Percentiles rank a stretch among this genome's conserved stretches.
Conservation (phyloP, 345 rosid genomes). For the Linum trigynum region DNA sequence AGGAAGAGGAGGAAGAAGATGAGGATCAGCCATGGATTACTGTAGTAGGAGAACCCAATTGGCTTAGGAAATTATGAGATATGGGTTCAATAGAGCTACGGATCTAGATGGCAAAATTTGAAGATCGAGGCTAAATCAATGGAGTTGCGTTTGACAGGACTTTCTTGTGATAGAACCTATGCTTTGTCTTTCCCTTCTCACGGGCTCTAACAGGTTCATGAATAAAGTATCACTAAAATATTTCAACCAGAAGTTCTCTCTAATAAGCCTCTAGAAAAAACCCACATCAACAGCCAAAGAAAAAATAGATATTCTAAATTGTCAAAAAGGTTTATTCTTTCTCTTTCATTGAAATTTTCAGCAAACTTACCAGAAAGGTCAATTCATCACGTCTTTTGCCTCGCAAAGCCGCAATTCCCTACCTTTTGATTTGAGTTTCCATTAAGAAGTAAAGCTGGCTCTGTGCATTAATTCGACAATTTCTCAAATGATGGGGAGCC, state of each 20-base stretch:
- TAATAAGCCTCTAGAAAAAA: too few relatives aligned
- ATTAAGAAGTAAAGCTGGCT: background rate
- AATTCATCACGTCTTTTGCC: background rate
- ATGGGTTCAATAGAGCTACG: background rate
- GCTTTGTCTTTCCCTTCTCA: too few relatives aligned
- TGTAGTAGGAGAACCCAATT: background rate
- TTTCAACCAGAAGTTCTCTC: background rate
- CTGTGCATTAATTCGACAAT: background rate
- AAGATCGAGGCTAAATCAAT: background rate
- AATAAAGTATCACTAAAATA: too few relatives aligned
- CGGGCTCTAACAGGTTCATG: too few relatives aligned
- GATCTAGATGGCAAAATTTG: background rate
- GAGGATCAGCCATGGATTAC: constrained; percentile 31
- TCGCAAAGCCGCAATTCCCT: background rate
- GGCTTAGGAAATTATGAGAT: background rate
- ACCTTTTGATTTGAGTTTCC: background rate
- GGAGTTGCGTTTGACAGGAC: too few relatives aligned
- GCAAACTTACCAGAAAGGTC: background rate
- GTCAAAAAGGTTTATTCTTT: too few relatives aligned
- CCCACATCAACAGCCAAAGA: background rate
- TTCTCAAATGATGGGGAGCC: too few relatives aligned
- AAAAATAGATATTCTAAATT: too few relatives aligned
- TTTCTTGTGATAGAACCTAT: too few relatives aligned
- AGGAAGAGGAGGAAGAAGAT: background rate
- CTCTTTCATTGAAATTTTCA: too few relatives aligned